These are phyloP conservation scores for Dipteronia dyeriana DNA, from an alignment of 345 rosid species.

Conservation along the genomic window DNA sequence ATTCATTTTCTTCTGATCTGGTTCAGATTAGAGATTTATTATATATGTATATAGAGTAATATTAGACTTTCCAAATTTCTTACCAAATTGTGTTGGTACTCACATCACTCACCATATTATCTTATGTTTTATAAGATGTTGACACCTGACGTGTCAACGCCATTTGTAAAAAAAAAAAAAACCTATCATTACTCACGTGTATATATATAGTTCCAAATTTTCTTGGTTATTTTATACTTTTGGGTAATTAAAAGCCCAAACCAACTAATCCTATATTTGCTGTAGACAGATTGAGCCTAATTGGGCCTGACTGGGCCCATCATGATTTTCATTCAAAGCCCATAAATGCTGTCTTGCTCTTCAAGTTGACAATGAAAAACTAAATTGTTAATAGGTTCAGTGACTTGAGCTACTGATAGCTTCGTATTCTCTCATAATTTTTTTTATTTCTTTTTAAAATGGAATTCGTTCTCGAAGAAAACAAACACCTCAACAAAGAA, in stretches of 20 bases:
- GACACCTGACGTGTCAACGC: too few relatives aligned
- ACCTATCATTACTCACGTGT: too few relatives aligned
- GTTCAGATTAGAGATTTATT: too few relatives aligned
- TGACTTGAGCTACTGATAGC: not conserved
- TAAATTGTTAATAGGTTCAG: not conserved
- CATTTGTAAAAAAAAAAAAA: too few relatives aligned
- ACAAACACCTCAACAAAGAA: conserved; percentile 45
- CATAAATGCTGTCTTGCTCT: not conserved
- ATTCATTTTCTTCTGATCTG: too few relatives aligned
- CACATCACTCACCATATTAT: too few relatives aligned
- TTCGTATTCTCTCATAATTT: too few relatives aligned
- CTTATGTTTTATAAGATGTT: too few relatives aligned
- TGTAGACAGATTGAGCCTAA: not conserved
- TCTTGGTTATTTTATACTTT: not conserved
- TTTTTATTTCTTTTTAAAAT: conserved; percentile 10
- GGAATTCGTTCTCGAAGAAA: conserved; percentile 73
- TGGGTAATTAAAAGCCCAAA: not conserved
- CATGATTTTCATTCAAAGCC: not conserved
- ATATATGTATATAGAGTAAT: too few relatives aligned
- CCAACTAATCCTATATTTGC: not conserved
- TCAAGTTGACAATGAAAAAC: not conserved
- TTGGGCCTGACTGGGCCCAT: not conserved
- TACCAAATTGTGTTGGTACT: too few relatives aligned
- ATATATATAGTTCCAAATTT: too few relatives aligned
- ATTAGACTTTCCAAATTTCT: too few relatives aligned